phyloP scores from a whole-genome alignment of 192 early-diverging fungal genomes.

The Coemansia asiatica region DNA sequence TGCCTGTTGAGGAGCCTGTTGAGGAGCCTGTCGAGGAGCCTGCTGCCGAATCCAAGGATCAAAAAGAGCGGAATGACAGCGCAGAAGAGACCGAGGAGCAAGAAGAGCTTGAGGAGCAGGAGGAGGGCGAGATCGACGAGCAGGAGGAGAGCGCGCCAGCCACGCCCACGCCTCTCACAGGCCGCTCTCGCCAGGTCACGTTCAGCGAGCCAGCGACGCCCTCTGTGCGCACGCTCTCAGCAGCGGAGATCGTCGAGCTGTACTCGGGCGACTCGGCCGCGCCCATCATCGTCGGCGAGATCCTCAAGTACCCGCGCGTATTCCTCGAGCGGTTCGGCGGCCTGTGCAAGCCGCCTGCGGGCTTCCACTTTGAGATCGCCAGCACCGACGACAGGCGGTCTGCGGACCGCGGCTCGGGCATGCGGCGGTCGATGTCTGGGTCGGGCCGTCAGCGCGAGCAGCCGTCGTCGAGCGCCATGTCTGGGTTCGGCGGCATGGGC shows the following conservation, averaged over 20 bases:
- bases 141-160: background rate
- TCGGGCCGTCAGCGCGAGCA: conserved; percentile 43
- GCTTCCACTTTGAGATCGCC: conserved; percentile 56
- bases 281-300: conserved; percentile 58
- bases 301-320: conserved; percentile 67
- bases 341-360: conserved; percentile 64
- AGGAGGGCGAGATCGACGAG: conserved; percentile 20
- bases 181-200: conserved; percentile 45
- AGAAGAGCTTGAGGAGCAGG: conserved; percentile 23
- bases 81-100: conserved; percentile 10
- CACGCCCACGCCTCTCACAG: conserved; percentile 28
- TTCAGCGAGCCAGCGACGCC: conserved; percentile 48
- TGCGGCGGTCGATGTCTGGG: conserved; percentile 45
- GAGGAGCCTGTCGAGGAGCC: background rate
- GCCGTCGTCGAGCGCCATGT: conserved; percentile 13
- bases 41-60: background rate
- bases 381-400: conserved; percentile 53
- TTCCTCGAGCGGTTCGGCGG: conserved; percentile 80
- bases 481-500: conserved; percentile 51
- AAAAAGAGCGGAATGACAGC: conserved; percentile 29
- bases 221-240: conserved; percentile 46
- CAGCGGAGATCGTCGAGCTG: conserved; percentile 43
- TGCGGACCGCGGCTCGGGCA: conserved; percentile 45
- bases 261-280: conserved; percentile 56
- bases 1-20: background rate